These are phyloP conservation scores for Arabidopsis suecica DNA, from an alignment of 345 rosid genomes.

Conservation along the genomic window DNA sequence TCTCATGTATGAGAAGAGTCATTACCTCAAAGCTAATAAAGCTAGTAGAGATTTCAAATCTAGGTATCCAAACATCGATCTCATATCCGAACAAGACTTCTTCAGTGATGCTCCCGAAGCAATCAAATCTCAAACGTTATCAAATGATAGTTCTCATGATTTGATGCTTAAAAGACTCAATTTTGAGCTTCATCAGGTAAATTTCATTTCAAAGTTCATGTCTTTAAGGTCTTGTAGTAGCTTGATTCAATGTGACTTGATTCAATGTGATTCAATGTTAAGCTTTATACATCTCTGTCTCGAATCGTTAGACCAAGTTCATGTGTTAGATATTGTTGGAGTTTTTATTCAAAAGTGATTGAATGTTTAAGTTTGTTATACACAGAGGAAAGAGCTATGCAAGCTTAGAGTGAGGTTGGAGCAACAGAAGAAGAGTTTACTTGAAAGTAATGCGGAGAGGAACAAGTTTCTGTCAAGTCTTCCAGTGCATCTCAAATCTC, in stretches of 20 bases:
- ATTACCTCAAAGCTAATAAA: constrained; percentile 82
- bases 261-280: neutral
- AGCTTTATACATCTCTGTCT: constrained; percentile 1
- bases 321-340: neutral
- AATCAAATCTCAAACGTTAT: constrained; percentile 59
- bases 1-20: constrained; percentile 93
- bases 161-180: constrained; percentile 89
- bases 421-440: constrained; percentile 64
- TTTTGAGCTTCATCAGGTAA: constrained; percentile 89
- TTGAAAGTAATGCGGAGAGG: constrained; percentile 76
- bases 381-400: constrained; percentile 82
- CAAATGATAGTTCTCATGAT: constrained; percentile 67
- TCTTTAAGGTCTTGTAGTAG: neutral
- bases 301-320: neutral
- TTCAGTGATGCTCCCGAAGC: constrained; percentile 69
- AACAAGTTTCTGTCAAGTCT: constrained; percentile 84
- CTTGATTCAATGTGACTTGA: neutral
- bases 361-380: constrained; percentile 8
- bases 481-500: constrained; percentile 83
- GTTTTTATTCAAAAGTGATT: neutral
- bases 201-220: neutral
- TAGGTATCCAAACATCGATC: constrained; percentile 79
- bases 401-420: constrained; percentile 72
- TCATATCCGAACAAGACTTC: constrained; percentile 84
- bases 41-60: constrained; percentile 86